A percentile compares a stretch with the other conserved stretches of the same genome.
These are phyloP conservation scores for Phytophthora vignae DNA, from an alignment of 352 stramenopile genomes.

Conservation along the genomic window DNA sequence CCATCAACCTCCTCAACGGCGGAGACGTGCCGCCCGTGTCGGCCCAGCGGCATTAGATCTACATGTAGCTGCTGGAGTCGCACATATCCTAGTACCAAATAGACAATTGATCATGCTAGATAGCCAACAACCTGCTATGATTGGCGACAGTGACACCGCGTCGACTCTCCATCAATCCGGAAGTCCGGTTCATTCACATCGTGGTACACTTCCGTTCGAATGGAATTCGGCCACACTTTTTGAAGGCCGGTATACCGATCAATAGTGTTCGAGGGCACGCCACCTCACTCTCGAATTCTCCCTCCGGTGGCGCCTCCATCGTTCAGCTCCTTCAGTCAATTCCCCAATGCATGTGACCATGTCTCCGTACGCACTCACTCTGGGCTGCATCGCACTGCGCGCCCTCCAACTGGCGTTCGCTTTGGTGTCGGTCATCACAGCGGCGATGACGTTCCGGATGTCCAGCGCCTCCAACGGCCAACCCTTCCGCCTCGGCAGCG, in stretches of 20 bases:
- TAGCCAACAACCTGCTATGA: constrained; percentile 17
- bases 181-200: constrained; percentile 7
- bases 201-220: constrained; percentile 7
- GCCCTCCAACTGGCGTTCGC: constrained; percentile 39
- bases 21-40: constrained; percentile 24
- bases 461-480: constrained; percentile 16
- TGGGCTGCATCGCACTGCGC: constrained; percentile 34
- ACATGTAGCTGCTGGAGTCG: not conserved
- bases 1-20: constrained; percentile 58
- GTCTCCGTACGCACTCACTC: constrained; percentile 38
- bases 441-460: constrained; percentile 24
- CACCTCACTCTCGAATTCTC: constrained; percentile 30
- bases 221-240: not conserved
- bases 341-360: constrained; percentile 22
- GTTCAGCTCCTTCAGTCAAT: not conserved
- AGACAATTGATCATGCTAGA: constrained; percentile 7
- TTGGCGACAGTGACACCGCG: not conserved
- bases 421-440: constrained; percentile 40
- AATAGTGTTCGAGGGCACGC: not conserved
- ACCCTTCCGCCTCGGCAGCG: constrained; percentile 37
- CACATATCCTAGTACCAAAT: constrained; percentile 11
- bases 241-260: constrained; percentile 6
- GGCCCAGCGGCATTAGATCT: constrained; percentile 22
- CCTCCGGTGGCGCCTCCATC: not conserved
- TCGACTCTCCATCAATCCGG: not conserved